phyloP scores from a whole-genome alignment of 352 stramenopile genomes.

The Phytopythium helicoides region DNA sequence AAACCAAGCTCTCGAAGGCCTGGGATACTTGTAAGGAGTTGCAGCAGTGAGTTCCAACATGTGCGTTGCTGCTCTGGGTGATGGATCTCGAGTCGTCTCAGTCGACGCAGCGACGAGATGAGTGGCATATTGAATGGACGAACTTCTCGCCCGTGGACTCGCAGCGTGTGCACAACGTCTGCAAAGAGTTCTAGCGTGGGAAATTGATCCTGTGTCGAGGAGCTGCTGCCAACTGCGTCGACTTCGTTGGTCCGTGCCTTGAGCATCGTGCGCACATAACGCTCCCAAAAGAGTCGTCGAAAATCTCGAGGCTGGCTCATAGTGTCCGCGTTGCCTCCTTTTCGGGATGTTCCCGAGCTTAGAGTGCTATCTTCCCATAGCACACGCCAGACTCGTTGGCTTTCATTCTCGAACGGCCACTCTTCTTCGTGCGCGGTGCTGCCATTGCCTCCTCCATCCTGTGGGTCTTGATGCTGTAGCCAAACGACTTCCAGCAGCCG shows the following conservation, averaged over 20 bases:
- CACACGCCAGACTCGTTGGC: conserved; percentile 24
- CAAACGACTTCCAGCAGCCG: conserved; percentile 47
- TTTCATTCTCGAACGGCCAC: conserved; percentile 41
- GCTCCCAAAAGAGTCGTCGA: conserved; percentile 52
- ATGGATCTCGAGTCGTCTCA: conserved; percentile 67
- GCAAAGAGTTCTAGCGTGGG: conserved; percentile 32
- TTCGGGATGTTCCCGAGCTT: background rate
- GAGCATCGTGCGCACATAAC: conserved; percentile 47
- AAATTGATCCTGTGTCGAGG: background rate
- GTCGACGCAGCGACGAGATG: conserved; percentile 32
- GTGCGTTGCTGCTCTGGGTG: conserved; percentile 69
- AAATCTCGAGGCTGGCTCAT: conserved; percentile 25
- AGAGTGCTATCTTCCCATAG: conserved; percentile 9
- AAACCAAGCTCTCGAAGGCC: conserved; percentile 53
- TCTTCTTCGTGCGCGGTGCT: conserved; percentile 9
- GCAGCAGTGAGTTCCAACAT: conserved; percentile 32
- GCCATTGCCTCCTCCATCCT: conserved; percentile 5
- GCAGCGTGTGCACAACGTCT: conserved; percentile 54
- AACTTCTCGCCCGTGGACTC: conserved; percentile 67
- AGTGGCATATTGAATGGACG: conserved; percentile 38
- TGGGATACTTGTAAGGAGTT: conserved; percentile 27
- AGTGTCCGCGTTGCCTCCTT: background rate
- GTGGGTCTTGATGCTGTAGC: too few relatives aligned
- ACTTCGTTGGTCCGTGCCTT: conserved; percentile 20
- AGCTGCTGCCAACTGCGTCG: conserved; percentile 5